These are phyloP conservation scores for Penicillium sp. DNA, from an alignment of 2,329 filamentous ascomycete species.

Conservation along the genomic window DNA sequence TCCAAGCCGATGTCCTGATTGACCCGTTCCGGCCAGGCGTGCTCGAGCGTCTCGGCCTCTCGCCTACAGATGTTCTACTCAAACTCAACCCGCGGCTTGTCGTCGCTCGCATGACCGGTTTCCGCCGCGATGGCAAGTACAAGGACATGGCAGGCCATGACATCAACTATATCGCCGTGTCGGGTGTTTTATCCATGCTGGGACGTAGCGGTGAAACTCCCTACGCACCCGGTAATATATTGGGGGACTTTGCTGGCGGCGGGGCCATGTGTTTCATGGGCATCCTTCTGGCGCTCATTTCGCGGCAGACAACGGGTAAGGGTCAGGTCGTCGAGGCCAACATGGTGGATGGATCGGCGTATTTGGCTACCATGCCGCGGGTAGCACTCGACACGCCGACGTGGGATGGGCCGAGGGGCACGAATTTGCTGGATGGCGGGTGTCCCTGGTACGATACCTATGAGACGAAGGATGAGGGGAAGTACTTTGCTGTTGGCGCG, in stretches of 20 bases:
- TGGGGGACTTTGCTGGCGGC: slow-evolving; percentile 89
- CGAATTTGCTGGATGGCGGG: slow-evolving; percentile 77
- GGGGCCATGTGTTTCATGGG: slow-evolving; percentile 79
- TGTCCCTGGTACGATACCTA: slow-evolving; percentile 89
- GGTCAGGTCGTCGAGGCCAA: slow-evolving; percentile 93
- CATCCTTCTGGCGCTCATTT: slow-evolving; percentile 72
- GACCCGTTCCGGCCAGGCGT: slow-evolving; percentile 92
- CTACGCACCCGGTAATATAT: slow-evolving; percentile 74
- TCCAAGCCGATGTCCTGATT: slow-evolving; percentile 71
- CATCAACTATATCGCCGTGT: slow-evolving; percentile 92
- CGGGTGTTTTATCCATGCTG: slow-evolving; percentile 72
- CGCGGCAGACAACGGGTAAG: slow-evolving; percentile 58
- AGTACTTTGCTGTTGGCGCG: slow-evolving; percentile 83
- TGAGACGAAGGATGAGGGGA: slow-evolving; percentile 67
- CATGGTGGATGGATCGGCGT: slow-evolving; percentile 88
- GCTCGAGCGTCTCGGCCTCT: slow-evolving; percentile 76
- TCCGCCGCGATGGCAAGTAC: slow-evolving; percentile 82
- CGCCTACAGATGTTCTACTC: slow-evolving; percentile 62
- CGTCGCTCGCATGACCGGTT: slow-evolving; percentile 83
- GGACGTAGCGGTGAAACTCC: slow-evolving; percentile 68
- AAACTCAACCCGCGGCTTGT: slow-evolving; percentile 70
- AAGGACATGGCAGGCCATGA: slow-evolving; percentile 87
- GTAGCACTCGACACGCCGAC: slow-evolving; percentile 60
- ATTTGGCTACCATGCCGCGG: slow-evolving; percentile 74
- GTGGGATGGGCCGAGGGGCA: slow-evolving; percentile 63